A percentile compares a stretch with the other conserved stretches of the same genome.
These are phyloP conservation scores for Seiridium unicorne DNA, from an alignment of 2,329 filamentous ascomycete species.

Conservation along the genomic window DNA sequence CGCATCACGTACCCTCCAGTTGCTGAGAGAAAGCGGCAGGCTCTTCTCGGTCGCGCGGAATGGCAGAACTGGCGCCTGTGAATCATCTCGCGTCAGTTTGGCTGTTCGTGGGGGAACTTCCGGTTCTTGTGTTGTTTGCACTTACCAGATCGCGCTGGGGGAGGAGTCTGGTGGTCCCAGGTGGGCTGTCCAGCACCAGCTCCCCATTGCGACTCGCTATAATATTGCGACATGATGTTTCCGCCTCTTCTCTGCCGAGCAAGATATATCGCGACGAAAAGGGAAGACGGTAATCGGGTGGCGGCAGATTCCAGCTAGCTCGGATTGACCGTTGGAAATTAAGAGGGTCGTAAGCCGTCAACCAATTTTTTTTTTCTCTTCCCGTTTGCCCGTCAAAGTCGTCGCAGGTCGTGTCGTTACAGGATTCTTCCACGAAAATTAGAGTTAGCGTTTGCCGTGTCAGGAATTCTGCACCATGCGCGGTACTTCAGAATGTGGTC, in stretches of 20 bases:
- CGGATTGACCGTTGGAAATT: background rate
- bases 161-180: constrained; percentile 72
- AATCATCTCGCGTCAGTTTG: constrained; percentile 21
- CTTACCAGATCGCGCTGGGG: constrained; percentile 66
- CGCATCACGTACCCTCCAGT: constrained; percentile 73
- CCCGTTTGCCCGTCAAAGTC: background rate
- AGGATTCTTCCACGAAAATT: background rate
- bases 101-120: background rate
- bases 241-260: background rate
- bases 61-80: constrained; percentile 71
- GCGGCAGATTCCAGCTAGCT: background rate
- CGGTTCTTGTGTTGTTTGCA: background rate
- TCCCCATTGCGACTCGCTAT: constrained; percentile 32
- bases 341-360: background rate
- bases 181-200: constrained; percentile 52
- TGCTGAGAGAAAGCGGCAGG: constrained; percentile 78
- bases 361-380: background rate
- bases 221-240: constrained; percentile 31
- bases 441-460: background rate
- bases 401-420: background rate
- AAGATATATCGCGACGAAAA: background rate
- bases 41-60: constrained; percentile 74
- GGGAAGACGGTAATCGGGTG: background rate
- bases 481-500: background rate
- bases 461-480: background rate